Base-by-base conservation (phyloP, 768 basidiomycete species). In the Sporobolomyces phaffii region DNA sequence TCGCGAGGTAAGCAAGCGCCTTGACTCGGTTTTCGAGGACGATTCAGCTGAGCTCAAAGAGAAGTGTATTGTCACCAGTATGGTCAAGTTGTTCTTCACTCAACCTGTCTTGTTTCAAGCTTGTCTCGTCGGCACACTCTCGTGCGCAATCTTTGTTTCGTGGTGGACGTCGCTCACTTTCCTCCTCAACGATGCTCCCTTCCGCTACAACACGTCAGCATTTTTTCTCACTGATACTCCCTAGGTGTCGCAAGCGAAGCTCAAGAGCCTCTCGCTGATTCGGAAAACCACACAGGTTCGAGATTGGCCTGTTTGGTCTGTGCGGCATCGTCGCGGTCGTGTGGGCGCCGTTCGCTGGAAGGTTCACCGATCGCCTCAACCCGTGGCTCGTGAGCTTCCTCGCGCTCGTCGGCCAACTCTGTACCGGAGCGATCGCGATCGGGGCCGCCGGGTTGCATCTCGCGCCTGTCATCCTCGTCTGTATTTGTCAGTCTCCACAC, bases 41-140 rank as follows among this genome's bases (percentile, higher is more conserved):
- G n/a, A n/a, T n/a, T n/a, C n/a, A n/a, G n/a, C n/a, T n/a, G n/a
- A n/a, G 13, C 2, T n/a, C 4, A 41, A 4, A 8, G n/a, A 10
- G 7, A 54, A 14, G 13, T 24, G 9, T 31, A 3, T 54, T 11
- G 8, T 26, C 11, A 49, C 22, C 77, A 86, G 86, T 13, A 91
- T 91, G 90, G 85, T 80, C 8, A 87, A 85, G 76, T 87, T 85
- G 71, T 80, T 85, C 0, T 80, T 86, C 41, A 91, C 87, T 0
- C 88, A 92, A 76, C 90, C 91, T 0, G 78, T 87, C 26, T 78
- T 93, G 34, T 81, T 90, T 14, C 90, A 92, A 75, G 75, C 72
- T 17, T 77, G 75, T 34, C 29, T 78, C 13, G 66, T 75, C 47
- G 75, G 74, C 1, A 68, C 73, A 41, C 63, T 73, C n/a, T 73